phyloP scores from a whole-genome alignment of 495 filamentous ascomycete species.

The Durotheca rogersii region DNA sequence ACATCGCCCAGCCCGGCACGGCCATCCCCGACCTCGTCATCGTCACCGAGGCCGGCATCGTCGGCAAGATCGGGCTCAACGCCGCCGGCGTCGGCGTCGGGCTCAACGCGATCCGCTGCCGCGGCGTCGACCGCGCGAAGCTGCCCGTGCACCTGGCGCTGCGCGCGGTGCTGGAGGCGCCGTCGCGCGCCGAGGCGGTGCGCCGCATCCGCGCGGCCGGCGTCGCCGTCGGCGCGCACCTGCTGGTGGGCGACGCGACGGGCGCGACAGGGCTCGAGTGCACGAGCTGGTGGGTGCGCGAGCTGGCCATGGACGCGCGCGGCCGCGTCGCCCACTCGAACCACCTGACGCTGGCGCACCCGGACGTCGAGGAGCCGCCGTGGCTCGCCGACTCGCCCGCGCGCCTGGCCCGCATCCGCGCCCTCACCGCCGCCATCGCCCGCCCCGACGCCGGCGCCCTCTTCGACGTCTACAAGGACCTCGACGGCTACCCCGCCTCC shows the following conservation, averaged over 20 bases:
- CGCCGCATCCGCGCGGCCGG: slow-evolving; percentile 50
- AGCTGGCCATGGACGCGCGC: slow-evolving; percentile 47
- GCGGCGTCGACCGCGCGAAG: slow-evolving; percentile 53
- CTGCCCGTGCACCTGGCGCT: slow-evolving; percentile 66
- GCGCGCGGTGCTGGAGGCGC: slow-evolving; percentile 58
- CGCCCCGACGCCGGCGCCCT: slow-evolving; percentile 19
- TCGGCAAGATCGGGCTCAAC: slow-evolving; percentile 73
- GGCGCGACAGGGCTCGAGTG: slow-evolving; percentile 60
- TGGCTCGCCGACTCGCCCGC: slow-evolving; percentile 57
- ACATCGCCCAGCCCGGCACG: slow-evolving; percentile 29
- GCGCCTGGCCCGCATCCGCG: slow-evolving; percentile 48
- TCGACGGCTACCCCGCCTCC: slow-evolving; percentile 26
- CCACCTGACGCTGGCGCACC: slow-evolving; percentile 51
- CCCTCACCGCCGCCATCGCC: slow-evolving; percentile 41
- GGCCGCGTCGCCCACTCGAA: slow-evolving; percentile 63
- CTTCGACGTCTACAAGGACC: slow-evolving; percentile 26
- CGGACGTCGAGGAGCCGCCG: slow-evolving; percentile 47
- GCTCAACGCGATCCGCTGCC: slow-evolving; percentile 65
- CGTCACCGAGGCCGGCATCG: slow-evolving; percentile 65
- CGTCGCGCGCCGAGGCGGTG: slow-evolving; percentile 54
- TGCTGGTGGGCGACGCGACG: slow-evolving; percentile 58
- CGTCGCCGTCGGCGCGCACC: slow-evolving; percentile 62
- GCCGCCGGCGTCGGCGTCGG: slow-evolving; percentile 62
- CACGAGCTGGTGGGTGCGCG: slow-evolving; percentile 53
- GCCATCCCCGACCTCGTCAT: slow-evolving; percentile 34